A percentile compares a stretch with the other conserved stretches of the same genome.
Conservation (phyloP, 2,329 filamentous ascomycete species). For the Penicillium carneum region DNA sequence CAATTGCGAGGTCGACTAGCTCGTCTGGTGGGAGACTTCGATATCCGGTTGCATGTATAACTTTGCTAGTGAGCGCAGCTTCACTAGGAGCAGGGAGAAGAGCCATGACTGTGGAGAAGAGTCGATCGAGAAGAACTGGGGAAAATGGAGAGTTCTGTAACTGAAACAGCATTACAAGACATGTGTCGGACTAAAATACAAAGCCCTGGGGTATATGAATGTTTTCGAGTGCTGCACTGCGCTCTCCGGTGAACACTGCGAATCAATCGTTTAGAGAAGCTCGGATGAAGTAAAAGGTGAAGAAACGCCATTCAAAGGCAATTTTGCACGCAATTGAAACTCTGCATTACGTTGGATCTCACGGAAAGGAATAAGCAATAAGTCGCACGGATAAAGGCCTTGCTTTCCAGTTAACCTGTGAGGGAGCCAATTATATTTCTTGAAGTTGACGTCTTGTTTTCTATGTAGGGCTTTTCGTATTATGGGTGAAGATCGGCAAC, state of each 20-base stretch:
- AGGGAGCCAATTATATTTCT: constrained; percentile 10
- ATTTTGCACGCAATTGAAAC: constrained; percentile 11
- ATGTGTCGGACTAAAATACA: constrained; percentile 7
- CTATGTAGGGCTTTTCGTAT: not conserved
- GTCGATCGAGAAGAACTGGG: constrained; percentile 8
- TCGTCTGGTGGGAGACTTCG: constrained; percentile 13
- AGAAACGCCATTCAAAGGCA: not conserved
- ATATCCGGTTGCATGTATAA: constrained; percentile 5
- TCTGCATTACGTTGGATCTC: constrained; percentile 20
- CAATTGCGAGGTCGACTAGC: constrained; percentile 27
- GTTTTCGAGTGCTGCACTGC: not conserved
- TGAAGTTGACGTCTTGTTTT: constrained; percentile 3
- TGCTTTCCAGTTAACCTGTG: not conserved
- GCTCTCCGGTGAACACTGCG: not conserved
- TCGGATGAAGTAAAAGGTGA: not conserved
- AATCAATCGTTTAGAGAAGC: constrained; percentile 1
- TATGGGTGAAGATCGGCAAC: not conserved
- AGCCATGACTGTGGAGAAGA: constrained; percentile 19
- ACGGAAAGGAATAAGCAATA: constrained; percentile 13
- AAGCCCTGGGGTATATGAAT: not conserved
- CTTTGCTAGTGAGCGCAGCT: not conserved
- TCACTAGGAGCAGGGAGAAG: constrained; percentile 8
- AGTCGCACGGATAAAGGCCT: constrained; percentile 10
- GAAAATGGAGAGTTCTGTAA: constrained; percentile 9
- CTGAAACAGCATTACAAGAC: constrained; percentile 14